Evolutionary conservation across 129 eudicot genomes (phyloP), one percentile per base, ranked within the genome.

Genomic region (Centella asiatica): DNA sequence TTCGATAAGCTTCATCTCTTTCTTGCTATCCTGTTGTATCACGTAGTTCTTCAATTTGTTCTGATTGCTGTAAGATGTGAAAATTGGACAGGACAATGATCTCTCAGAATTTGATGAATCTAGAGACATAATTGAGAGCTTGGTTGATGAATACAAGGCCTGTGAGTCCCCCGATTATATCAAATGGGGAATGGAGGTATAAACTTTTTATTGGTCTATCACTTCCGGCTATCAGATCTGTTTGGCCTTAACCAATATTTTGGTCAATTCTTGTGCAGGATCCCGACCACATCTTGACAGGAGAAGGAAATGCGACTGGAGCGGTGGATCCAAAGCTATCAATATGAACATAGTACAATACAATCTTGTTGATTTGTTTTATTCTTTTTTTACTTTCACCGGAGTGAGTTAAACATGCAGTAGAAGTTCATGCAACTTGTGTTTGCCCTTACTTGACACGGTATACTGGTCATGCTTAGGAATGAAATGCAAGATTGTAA

Each of bases 181-280:
- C 73, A 87, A 92, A 83, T 92, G 96, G 95, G 99, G 99, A 64
- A 78, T 87, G 90, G 99, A 92, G 99, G 98, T 92, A 76, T 19
- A 32, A n/a, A n/a, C 47, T 28, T 22, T n/a, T 10, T 34, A 13
- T 57, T 17, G 1, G 23, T 58, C 32, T 74, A 14, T 1, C 39
- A 44, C 60, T n/a, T 52, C 2, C 10, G 19, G 37, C 44, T 31
- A n/a, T 27, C 11, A 1, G 39, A 44, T 34, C 18, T 62, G 9
- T 13, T 45, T 49, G 19, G n/a, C 18, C 6, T 57, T 54, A 64
- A 45, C 56, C 59, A 56, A 39, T 34, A 50, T 19, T 42, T 73
- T 4, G 61, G 33, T 14, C 14, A n/a, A 13, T 32, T 10, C 4
- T 64, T 17, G 1, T 73, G 64, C 78, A 87, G 96, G 96, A 92